A percentile compares a stretch with the other conserved stretches of the same genome.
phyloP scores from a whole-genome alignment of 2,329 filamentous ascomycete genomes.

The Paracoccidioides brasiliensis region DNA sequence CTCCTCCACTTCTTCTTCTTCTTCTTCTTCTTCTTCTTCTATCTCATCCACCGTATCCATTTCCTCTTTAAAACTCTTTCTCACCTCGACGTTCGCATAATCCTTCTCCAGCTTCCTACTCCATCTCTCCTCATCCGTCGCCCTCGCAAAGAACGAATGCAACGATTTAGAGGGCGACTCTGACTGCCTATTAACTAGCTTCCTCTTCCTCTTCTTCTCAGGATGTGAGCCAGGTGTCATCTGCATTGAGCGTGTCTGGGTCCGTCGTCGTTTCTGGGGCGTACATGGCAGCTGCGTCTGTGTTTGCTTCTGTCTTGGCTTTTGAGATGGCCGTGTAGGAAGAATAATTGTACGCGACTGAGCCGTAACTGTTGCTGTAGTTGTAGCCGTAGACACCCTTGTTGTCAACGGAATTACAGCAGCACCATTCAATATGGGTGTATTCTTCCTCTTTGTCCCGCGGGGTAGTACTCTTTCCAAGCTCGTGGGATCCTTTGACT shows the following conservation, averaged over 20 bases:
- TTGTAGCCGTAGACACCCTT: not conserved
- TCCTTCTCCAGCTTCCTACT: conserved; percentile 5
- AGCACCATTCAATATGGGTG: not conserved
- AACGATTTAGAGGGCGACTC: conserved; percentile 22
- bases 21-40: conserved; percentile 22
- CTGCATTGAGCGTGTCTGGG: not conserved
- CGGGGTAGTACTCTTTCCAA: not conserved
- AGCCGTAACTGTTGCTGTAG: not conserved
- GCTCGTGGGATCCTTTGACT: not conserved
- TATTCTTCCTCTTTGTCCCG: not conserved
- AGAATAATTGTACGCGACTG: not conserved
- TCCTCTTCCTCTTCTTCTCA: conserved; percentile 15
- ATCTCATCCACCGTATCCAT: conserved; percentile 18
- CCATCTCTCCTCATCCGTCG: conserved; percentile 30
- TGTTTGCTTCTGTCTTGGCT: not conserved
- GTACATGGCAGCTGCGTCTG: not conserved
- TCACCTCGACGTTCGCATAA: not conserved
- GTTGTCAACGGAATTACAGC: not conserved
- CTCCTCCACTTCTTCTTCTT: conserved; percentile 19
- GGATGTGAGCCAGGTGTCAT: conserved; percentile 20
- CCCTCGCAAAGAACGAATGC: conserved; percentile 29
- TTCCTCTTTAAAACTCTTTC: conserved; percentile 5
- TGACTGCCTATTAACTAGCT: conserved; percentile 7
- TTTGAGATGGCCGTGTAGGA: not conserved
- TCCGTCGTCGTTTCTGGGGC: not conserved